Base-by-base conservation (phyloP, 495 filamentous ascomycete genomes). In the Schizothecium vesticola region DNA sequence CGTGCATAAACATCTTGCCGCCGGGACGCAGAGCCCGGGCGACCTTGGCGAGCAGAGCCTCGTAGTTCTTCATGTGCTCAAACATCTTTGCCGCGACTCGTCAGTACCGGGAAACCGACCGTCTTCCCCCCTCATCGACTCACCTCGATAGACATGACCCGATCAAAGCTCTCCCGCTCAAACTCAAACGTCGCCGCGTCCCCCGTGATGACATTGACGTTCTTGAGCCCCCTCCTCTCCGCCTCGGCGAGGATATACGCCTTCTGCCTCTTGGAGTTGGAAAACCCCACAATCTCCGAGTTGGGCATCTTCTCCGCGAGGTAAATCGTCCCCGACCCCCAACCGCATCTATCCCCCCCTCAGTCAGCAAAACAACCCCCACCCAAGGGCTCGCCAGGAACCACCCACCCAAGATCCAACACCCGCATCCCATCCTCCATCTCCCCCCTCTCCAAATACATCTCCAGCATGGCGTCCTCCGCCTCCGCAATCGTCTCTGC, bases 41-140 rank as follows among this genome's bases (percentile, higher is more conserved):
- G 57, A 89, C 72, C 72, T 90, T 90, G 13, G 81, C 83, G 81
- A 90, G 83, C 36, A 91, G 82, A 10, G 85, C 76, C 67, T 87
- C 82, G 78, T 90, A 90, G 70, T 90, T 91, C 73, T 91, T 91
- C 88, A 91, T 90, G 74, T 91, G 88, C 73, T 91, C 88, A 72
- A 91, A 89, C 24, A 91, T 80, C 81, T 80, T 22, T 23, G 26
- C 21, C 13, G 23, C 21, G 16, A 25, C 23, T 19, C n/a, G 33
- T 66, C 19, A 66, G 64, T 26, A 8, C 8, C 29, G 12, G 51
- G 5, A 55, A 6, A 43, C 33, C 5, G 3, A 12, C 13, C 33
- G 6, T 16, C 23, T 33, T 1, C n/a, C 6, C 24, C 9, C 16
- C 51, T 8, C 25, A 31, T n/a, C 2, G 2, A 21, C 71, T 67